Base-by-base conservation (phyloP, 768 basidiomycete species). In the Suillus hirtellus region DNA sequence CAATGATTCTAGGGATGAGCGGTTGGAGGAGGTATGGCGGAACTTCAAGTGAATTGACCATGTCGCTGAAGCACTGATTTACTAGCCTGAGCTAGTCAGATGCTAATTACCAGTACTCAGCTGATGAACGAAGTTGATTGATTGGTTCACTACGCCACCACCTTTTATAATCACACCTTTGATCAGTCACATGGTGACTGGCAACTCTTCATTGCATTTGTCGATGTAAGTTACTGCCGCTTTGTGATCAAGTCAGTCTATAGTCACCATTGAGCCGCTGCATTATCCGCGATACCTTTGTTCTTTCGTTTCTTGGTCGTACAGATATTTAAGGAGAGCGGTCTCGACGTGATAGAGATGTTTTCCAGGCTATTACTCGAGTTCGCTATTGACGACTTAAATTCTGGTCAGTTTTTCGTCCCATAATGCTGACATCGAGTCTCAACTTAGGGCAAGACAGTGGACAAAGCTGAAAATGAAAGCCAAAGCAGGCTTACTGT, bases 1-100 rank as follows among this genome's bases (percentile, higher is more conserved):
- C 54, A 55, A 72, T 65, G 63, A 81, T 73, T 43, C 67, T 74
- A 12, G 77, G 75, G 64, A 85, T 77, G 35, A 85, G 78, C 9
- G 76, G 75, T 64, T 81, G 84, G 21, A 87, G 69, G 63, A 84
- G 79, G 72, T 88, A 91, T 11, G 88, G 89, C 10, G 88, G 86
- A 5, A 88, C 79, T 50, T 86, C 81, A 40, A 83, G 69, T 8
- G 82, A 81, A 46, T 72, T 75, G 12, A 9, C 24, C 56, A 58
- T 58, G 24, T 42, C 21, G 24, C 15, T 40, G 55, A 9, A 56
- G 24, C 27, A 19, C 27, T 19, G 17, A 34, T 31, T 49, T 14
- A 27, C 24, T 27, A 27, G 31, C 31, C 31, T 31, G 31, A 3
- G 49, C 49, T 17, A 50, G 49, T 50, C 24, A 15, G 27, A 31